Percentiles rank a stretch among this genome's conserved stretches.
phyloP scores from a whole-genome alignment of 2,329 filamentous ascomycete genomes.

The Hypomyces rosellus region DNA sequence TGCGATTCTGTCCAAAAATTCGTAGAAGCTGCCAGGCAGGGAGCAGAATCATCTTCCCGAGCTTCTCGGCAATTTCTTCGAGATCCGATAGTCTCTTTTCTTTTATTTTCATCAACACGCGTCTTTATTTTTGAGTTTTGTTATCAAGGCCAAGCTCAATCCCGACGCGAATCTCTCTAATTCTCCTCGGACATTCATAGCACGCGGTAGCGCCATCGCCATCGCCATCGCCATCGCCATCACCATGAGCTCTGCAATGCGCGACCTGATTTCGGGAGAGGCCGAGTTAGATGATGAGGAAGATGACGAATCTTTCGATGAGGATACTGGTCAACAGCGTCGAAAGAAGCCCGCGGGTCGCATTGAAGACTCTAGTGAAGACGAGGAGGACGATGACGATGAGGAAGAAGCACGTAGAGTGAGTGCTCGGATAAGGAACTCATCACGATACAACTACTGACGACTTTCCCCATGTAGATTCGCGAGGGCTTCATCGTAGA shows the following conservation, averaged over 20 bases:
- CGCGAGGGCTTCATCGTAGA: constrained; percentile 95
- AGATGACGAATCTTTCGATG: constrained; percentile 76
- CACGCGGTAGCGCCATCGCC: constrained; percentile 9
- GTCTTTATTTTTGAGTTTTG: background rate
- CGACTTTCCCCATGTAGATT: constrained; percentile 47
- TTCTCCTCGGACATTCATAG: constrained; percentile 1
- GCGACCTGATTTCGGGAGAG: constrained; percentile 74
- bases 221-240: constrained; percentile 36
- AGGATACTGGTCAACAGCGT: constrained; percentile 59
- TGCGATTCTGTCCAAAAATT: constrained; percentile 11
- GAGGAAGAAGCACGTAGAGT: constrained; percentile 77
- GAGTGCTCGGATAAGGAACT: constrained; percentile 20
- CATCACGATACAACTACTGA: constrained; percentile 1
- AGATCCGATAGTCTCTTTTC: background rate
- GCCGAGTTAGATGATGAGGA: constrained; percentile 83
- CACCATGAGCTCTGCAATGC: constrained; percentile 59
- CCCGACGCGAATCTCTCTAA: constrained; percentile 5
- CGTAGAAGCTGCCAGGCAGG: constrained; percentile 7
- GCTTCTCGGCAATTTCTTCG: background rate
- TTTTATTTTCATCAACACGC: background rate
- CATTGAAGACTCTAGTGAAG: constrained; percentile 81
- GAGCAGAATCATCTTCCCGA: constrained; percentile 4
- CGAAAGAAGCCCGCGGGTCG: constrained; percentile 31
- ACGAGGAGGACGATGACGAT: constrained; percentile 88
- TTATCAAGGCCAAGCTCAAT: constrained; percentile 3